These are phyloP conservation scores for Claviceps capensis DNA, from an alignment of 2,329 filamentous ascomycete genomes.

Conservation along the genomic window DNA sequence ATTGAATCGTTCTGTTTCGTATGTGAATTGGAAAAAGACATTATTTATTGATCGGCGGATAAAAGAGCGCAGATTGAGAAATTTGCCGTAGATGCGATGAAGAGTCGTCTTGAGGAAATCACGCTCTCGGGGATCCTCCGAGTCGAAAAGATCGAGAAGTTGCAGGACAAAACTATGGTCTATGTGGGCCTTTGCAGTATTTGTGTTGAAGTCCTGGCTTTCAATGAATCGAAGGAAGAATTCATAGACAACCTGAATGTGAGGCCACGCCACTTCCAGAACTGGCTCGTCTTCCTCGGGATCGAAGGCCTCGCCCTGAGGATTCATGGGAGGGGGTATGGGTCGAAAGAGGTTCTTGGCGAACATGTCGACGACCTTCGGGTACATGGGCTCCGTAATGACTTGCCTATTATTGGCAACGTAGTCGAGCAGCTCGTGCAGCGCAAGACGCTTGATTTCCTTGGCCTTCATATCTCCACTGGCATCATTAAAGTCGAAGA, in stretches of 20 bases:
- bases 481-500: constrained; percentile 98
- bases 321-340: constrained; percentile 92
- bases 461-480: constrained; percentile 99
- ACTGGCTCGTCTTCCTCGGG: constrained; percentile 98
- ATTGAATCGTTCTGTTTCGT: constrained; percentile 97
- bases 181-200: constrained; percentile 97
- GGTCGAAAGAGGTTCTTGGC: constrained; percentile 96
- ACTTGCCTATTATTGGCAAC: constrained; percentile 97
- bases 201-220: constrained; percentile 99
- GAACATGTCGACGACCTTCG: constrained; percentile 97
- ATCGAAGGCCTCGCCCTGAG: constrained; percentile 95
- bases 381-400: constrained; percentile 98
- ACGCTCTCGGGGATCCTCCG: constrained; percentile 88
- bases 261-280: constrained; percentile 94
- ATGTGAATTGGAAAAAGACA: constrained; percentile 98
- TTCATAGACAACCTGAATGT: constrained; percentile 98
- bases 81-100: constrained; percentile 97
- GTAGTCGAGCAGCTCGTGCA: constrained; percentile 94
- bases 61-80: constrained; percentile 92
- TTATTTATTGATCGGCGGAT: constrained; percentile 99
- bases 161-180: constrained; percentile 96
- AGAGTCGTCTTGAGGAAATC: constrained; percentile 97
- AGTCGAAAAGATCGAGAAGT: constrained; percentile 95
- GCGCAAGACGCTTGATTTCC: constrained; percentile 92
- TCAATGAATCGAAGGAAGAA: constrained; percentile 99